Evolutionary conservation across 192 early-diverging fungal genomes (phyloP), one percentile per base, ranked within the genome.

Genomic region (Coemansia sp.): DNA sequence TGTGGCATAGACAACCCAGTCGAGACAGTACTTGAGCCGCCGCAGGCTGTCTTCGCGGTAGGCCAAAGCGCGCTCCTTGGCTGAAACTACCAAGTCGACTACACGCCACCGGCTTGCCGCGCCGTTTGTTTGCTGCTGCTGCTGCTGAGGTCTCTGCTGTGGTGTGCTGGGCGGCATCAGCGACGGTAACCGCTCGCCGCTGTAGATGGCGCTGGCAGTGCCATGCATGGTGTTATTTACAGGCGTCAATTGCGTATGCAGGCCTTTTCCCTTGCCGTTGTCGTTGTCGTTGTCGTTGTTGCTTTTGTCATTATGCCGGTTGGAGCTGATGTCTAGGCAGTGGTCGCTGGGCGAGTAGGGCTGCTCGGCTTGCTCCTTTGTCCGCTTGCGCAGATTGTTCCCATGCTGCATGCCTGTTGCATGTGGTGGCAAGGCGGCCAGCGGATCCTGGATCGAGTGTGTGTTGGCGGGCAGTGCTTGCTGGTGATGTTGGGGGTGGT

Each of bases 31-130:
- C 37, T 85, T 80, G 34, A 97, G 65, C 51, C 84, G 87, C 53
- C 84, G 80, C 79, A 95, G 83, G 55, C 87, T 86, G 62, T 97
- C 92, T 51, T 94, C 91, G 50, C 87, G 88, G 25, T 92, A 83
- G 9, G 89, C 85, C 52, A 90, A 80, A 4, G 85, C 87, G 5
- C 87, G 59, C 40, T 73, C 63, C 27, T 41, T 55, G 5, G 64
- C 70, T 2, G 58, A 56, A 2, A 55, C 70, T n/a, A 73, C 59
- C 23, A 72, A 27, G 27, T 29, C 55, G 14, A 50, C 68, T 1
- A 72, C 68, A 6, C 50, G 39, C 67, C 60, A 62, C 15, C 50
- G 40, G 30, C 20, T 26, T 3, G 26, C 84, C 2, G 85, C 62
- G 40, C 83, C 83, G 4, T 82, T 80, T 14, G 78, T 79, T 32